Conservation (phyloP, 371 early-diverging fungal species). For the Lichtheimia hyalospora region DNA sequence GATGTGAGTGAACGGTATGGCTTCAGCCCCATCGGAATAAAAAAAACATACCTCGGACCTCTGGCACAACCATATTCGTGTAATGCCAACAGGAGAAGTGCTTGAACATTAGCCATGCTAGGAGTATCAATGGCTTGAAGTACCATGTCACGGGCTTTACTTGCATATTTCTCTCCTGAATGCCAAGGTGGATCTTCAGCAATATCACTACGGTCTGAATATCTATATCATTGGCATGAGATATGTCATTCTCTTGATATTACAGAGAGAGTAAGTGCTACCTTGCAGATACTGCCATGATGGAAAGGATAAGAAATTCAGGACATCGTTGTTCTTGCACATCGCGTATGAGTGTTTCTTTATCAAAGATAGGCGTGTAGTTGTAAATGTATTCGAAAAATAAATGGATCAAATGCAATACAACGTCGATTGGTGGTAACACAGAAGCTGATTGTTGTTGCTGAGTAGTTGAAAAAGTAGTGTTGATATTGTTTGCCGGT, state of each 20-base stretch:
- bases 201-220: constrained; percentile 36
- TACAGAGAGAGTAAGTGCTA: too few relatives aligned
- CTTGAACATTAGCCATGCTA: constrained; percentile 52
- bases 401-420: constrained; percentile 52
- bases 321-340: constrained; percentile 34
- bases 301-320: constrained; percentile 32
- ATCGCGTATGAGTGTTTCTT: constrained; percentile 26
- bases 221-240: constrained; percentile 16
- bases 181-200: constrained; percentile 47
- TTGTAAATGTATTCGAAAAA: constrained; percentile 53
- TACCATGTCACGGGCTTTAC: constrained; percentile 31
- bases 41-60: constrained; percentile 43
- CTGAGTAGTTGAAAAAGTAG: too few relatives aligned
- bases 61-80: constrained; percentile 65
- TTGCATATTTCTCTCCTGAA: constrained; percentile 48
- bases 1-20: neutral
- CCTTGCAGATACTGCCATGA: constrained; percentile 45
- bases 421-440: constrained; percentile 38
- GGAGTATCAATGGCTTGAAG: constrained; percentile 48
- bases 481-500: too few relatives aligned
- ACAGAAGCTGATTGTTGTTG: neutral
- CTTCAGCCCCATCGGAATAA: neutral
- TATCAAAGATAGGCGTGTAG: constrained; percentile 53
- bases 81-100: constrained; percentile 48
- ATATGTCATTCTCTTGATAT: too few relatives aligned